Percentiles rank a stretch among this genome's conserved stretches.
Evolutionary conservation across 176 grass and related monocot species (phyloP).

Genomic region (Triticum dicoccoides): DNA sequence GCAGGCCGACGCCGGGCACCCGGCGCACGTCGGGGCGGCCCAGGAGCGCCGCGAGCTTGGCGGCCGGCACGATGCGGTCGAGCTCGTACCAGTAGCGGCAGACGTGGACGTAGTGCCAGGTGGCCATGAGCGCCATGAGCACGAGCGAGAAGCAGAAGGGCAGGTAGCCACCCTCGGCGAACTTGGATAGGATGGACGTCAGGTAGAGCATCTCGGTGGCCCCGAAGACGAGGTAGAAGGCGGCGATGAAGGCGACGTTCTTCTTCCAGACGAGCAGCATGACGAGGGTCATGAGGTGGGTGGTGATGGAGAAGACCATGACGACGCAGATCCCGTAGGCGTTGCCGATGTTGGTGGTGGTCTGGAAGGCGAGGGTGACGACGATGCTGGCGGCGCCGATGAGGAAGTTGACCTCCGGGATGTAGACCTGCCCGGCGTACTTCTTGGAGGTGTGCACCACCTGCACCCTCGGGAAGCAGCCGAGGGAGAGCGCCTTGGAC

Average conservation of each 20-base stretch:
- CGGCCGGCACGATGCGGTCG: not conserved
- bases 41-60: slow-evolving; percentile 7
- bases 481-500: slow-evolving; percentile 66
- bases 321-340: slow-evolving; percentile 71
- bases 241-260: slow-evolving; percentile 19
- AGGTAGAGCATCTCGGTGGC: slow-evolving; percentile 52
- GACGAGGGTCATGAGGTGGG: slow-evolving; percentile 49
- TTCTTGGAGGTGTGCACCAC: slow-evolving; percentile 67
- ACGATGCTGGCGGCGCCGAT: slow-evolving; percentile 54
- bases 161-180: slow-evolving; percentile 50
- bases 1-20: slow-evolving; percentile 52
- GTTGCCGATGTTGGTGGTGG: slow-evolving; percentile 52
- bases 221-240: slow-evolving; percentile 49
- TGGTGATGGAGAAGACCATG: slow-evolving; percentile 61
- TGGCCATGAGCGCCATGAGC: slow-evolving; percentile 48
- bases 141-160: slow-evolving; percentile 40
- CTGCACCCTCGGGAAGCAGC: slow-evolving; percentile 61
- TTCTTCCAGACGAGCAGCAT: slow-evolving; percentile 79
- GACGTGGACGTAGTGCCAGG: slow-evolving; percentile 56
- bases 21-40: slow-evolving; percentile 19
- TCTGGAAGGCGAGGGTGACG: slow-evolving; percentile 56
- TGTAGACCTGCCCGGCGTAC: slow-evolving; percentile 81
- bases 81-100: slow-evolving; percentile 42
- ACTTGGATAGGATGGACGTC: slow-evolving; percentile 55
- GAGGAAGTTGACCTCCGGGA: slow-evolving; percentile 75